These are phyloP conservation scores for Cutaneotrichosporon cutaneum DNA, from an alignment of 1,284 basidiomycete genomes.

Conservation along the genomic window DNA sequence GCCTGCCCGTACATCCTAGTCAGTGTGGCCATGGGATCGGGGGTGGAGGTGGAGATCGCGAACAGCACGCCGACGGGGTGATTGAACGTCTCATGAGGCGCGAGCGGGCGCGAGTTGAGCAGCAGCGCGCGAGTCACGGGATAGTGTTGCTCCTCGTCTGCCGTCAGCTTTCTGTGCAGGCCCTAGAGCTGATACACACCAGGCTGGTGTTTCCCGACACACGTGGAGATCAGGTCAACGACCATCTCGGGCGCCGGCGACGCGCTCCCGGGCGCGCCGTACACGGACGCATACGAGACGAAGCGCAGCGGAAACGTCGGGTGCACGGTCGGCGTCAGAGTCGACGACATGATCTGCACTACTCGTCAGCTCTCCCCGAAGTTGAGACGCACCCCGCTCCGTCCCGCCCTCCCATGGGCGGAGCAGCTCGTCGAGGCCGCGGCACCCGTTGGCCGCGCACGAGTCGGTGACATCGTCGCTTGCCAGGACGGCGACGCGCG, in stretches of 20 bases:
- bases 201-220: constrained; percentile 24
- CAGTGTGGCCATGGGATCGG: constrained; percentile 45
- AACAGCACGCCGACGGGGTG: constrained; percentile 51
- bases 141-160: constrained; percentile 51
- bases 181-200: not conserved
- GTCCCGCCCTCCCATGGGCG: constrained; percentile 51
- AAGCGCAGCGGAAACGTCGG: constrained; percentile 51
- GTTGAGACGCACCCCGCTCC: constrained; percentile 44
- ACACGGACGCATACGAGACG: constrained; percentile 46
- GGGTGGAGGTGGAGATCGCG: constrained; percentile 46
- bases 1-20: constrained; percentile 39
- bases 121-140: constrained; percentile 47
- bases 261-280: constrained; percentile 30
- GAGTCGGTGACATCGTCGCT: constrained; percentile 48
- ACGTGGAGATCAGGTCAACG: constrained; percentile 43
- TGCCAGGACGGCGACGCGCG: constrained; percentile 50
- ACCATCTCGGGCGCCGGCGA: constrained; percentile 48
- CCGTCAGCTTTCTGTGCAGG: too few relatives aligned
- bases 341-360: constrained; percentile 52
- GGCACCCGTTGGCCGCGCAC: constrained; percentile 50
- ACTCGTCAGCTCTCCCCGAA: not conserved
- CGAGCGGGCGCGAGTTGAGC: constrained; percentile 46
- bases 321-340: constrained; percentile 49
- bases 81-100: constrained; percentile 53
- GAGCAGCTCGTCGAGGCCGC: constrained; percentile 51